phyloP scores from a whole-genome alignment of 2,329 filamentous ascomycete species.

The Talaromyces sp. region DNA sequence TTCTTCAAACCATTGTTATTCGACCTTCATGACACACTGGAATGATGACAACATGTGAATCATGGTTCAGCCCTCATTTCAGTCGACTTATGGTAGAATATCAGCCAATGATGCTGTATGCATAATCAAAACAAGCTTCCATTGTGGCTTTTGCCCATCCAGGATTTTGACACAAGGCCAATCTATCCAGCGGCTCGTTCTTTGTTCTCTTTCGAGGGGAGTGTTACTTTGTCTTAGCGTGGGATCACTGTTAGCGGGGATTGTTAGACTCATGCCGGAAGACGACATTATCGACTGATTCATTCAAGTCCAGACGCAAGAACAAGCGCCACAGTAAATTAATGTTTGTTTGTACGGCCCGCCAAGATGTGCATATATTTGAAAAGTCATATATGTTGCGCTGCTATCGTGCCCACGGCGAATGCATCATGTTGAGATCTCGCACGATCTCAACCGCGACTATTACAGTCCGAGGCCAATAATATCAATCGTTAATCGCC shows the following conservation, averaged over 20 bases:
- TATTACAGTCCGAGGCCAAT: constrained; percentile 11
- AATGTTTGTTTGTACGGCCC: background rate
- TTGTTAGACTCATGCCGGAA: background rate
- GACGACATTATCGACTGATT: background rate
- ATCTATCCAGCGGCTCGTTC: constrained; percentile 10
- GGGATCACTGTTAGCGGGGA: background rate
- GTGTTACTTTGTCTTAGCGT: background rate
- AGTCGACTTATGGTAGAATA: background rate
- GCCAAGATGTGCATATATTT: background rate
- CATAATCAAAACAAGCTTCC: constrained; percentile 11
- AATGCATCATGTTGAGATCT: constrained; percentile 2
- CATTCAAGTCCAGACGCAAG: background rate
- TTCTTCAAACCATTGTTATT: background rate
- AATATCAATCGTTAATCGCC: constrained; percentile 14
- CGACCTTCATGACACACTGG: background rate
- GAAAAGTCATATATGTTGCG: background rate
- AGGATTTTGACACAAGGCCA: background rate
- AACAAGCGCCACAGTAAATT: constrained; percentile 1
- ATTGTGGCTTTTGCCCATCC: background rate
- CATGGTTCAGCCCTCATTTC: background rate
- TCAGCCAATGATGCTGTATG: constrained; percentile 6
- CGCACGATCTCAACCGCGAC: constrained; percentile 17
- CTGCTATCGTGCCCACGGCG: background rate
- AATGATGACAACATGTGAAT: background rate
- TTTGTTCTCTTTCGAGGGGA: constrained; percentile 8